These are phyloP conservation scores for Paramecium bursaria DNA, from an alignment of 73 alveolate genomes.

Conservation along the genomic window DNA sequence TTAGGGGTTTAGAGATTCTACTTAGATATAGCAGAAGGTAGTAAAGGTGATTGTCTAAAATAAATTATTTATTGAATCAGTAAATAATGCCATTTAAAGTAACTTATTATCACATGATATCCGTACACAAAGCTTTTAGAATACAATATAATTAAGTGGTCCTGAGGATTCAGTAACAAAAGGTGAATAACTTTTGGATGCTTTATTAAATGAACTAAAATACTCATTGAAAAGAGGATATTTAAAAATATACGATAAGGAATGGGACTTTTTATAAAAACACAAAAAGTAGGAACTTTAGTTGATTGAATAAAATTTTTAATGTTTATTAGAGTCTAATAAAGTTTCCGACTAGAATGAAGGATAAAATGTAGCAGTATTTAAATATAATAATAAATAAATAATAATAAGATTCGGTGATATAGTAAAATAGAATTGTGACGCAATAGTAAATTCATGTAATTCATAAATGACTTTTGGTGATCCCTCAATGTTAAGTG, in stretches of 20 bases:
- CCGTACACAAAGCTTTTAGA: too few relatives aligned
- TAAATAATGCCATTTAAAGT: too few relatives aligned
- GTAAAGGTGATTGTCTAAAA: too few relatives aligned
- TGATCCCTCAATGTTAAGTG: conserved; percentile 6
- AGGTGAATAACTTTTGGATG: too few relatives aligned
- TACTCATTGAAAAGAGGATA: neutral
- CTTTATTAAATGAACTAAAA: neutral
- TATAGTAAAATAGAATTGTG: conserved; percentile 15
- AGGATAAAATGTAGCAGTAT: neutral
- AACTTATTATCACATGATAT: too few relatives aligned
- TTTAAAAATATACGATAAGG: neutral
- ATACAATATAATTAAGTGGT: too few relatives aligned
- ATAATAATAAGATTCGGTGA: conserved; percentile 17
- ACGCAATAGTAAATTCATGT: conserved; percentile 55
- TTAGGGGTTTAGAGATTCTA: too few relatives aligned
- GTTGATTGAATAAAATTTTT: neutral
- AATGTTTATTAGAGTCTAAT: neutral
- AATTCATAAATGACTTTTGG: conserved; percentile 56
- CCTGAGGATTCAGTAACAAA: too few relatives aligned
- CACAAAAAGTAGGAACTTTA: neutral
- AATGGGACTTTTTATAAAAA: neutral
- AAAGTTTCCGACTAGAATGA: neutral
- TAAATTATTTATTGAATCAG: too few relatives aligned
- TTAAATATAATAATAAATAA: conserved; percentile 1
- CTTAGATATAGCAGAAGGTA: too few relatives aligned